Evolutionary conservation across 2,329 filamentous ascomycete species (phyloP).

Genomic region (Scopulariopsis brevicaulis): DNA sequence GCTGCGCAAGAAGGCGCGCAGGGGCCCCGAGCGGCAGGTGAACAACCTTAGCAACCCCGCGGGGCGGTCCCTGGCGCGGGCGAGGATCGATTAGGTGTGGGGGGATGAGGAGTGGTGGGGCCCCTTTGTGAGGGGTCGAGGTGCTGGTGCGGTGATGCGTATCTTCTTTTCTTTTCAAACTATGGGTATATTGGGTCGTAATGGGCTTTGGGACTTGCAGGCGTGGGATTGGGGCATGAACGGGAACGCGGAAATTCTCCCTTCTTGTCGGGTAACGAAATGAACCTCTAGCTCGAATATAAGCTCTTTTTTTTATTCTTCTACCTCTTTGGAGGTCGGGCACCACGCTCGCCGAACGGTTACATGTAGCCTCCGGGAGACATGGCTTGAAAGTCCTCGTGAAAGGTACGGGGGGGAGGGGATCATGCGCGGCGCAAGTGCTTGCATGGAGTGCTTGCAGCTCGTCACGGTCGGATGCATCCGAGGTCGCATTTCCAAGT

Average conservation of each 20-base stretch:
- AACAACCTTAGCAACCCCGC: slow-evolving; percentile 70
- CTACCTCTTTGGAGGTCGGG: too few relatives aligned
- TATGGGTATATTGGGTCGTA: background rate
- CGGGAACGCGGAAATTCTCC: background rate
- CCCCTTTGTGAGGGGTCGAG: background rate
- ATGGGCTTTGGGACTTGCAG: background rate
- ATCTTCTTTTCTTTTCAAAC: background rate
- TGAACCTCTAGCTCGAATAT: background rate
- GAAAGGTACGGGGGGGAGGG: too few relatives aligned
- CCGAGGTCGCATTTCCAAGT: background rate
- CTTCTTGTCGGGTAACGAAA: background rate
- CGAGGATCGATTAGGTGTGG: slow-evolving; percentile 62
- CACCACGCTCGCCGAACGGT: too few relatives aligned
- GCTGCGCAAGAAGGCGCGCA: slow-evolving; percentile 73
- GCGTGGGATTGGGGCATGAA: background rate
- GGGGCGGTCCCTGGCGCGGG: slow-evolving; percentile 54
- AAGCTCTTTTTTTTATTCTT: background rate
- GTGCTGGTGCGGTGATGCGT: background rate
- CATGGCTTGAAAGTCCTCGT: too few relatives aligned
- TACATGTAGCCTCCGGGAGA: too few relatives aligned
- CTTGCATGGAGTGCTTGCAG: background rate
- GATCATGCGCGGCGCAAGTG: background rate
- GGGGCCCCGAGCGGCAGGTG: slow-evolving; percentile 58
- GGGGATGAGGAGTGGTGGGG: background rate
- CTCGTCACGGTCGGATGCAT: background rate